phyloP scores from a whole-genome alignment of 495 filamentous ascomycete species.

The Mycothermus thermophilus region DNA sequence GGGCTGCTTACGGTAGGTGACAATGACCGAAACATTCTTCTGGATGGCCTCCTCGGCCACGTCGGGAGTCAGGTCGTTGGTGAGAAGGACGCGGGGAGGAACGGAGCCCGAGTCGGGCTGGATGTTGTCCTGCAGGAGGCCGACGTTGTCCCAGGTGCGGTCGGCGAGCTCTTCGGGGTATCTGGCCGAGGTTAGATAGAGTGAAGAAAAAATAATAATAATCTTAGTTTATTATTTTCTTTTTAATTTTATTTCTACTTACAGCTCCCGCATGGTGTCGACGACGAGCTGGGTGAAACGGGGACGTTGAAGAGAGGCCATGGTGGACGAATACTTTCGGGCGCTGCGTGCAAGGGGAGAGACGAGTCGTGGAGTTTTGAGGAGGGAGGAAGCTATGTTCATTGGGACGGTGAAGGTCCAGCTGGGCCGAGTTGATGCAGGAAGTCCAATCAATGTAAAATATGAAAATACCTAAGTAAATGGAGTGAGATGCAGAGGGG shows the following conservation, averaged over 20 bases:
- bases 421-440: background rate
- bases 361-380: background rate
- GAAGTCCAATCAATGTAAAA: too few species aligned
- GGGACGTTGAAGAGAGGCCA: constrained; percentile 15
- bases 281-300: constrained; percentile 70
- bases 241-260: constrained; percentile 20
- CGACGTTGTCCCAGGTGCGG: constrained; percentile 79
- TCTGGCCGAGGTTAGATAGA: too few species aligned
- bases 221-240: background rate
- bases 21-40: constrained; percentile 58
- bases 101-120: constrained; percentile 1
- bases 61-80: constrained; percentile 76
- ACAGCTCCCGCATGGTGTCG: constrained; percentile 70
- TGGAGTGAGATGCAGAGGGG: background rate
- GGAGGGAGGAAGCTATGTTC: constrained; percentile 1
- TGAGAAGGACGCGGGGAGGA: constrained; percentile 49
- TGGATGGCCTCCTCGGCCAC: constrained; percentile 88
- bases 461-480: too few species aligned
- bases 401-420: background rate
- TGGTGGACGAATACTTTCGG: constrained; percentile 5
- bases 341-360: background rate
- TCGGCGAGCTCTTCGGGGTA: constrained; percentile 86
- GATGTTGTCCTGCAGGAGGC: constrained; percentile 26
- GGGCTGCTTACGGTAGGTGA: constrained; percentile 80
- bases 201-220: too few species aligned